Base-by-base conservation (phyloP, 345 rosid species). In the Eucalyptus erythrocorys region DNA sequence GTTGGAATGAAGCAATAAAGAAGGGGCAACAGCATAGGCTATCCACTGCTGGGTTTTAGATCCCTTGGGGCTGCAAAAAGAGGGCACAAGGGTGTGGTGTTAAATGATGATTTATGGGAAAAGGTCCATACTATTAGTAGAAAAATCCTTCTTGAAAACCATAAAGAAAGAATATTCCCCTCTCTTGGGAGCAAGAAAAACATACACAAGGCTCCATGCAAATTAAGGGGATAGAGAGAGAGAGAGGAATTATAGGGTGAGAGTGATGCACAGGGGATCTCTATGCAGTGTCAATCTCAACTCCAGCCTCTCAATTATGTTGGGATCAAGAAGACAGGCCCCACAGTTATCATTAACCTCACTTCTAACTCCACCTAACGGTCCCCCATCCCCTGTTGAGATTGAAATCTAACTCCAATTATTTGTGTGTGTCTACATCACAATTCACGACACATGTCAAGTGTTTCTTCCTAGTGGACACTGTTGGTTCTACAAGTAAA, bases 291-390 rank as follows among this genome's bases (percentile, higher is more conserved):
- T 45, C 51, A 26, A 71, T 64, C 21, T 71, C 42, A 47, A 6
- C 53, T n/a, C 82, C 71, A 26, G 10, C 40, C 88, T 45, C 48
- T 32, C 87, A 89, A 88, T 89, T 76, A 87, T 92, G 94, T 89
- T 90, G 93, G 92, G 91, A 91, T 92, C 92, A 81, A 64, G 90
- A 89, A 86, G 93, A 90, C 93, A 92, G 87, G 90, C 50, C 92
- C 93, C 94, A 89, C 84, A 8, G n/a, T 53, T 37, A n/a, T 86
- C 19, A 86, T 43, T 57, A 32, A 45, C 53, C 47, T 21, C 66
- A 13, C 68, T 43, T 86, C 87, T 86, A 32, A 24, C 76, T 86
- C 49, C 87, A 86, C 87, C 87, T 57, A 86, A 86, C 87, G 7
- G 61, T 42, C 42, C 47, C 47, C 84, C 47, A 37, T 40, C 47